A percentile compares a stretch with the other conserved stretches of the same genome.
Conservation (phyloP, 768 basidiomycete genomes). For the Butyriboletus loyo region DNA sequence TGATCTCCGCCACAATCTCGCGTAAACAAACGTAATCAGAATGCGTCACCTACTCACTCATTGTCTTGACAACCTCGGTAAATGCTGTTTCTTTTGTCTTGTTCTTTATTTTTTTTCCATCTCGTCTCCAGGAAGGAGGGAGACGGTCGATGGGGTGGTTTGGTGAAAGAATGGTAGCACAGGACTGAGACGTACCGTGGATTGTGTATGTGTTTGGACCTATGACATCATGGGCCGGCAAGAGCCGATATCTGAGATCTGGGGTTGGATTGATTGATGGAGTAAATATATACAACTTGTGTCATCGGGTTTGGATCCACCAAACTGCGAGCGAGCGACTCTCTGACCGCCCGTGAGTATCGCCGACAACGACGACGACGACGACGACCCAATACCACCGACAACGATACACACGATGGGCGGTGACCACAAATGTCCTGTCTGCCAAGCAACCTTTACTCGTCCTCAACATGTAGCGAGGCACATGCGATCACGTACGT, state of each 20-base stretch:
- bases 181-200: not conserved
- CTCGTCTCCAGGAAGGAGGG: not conserved
- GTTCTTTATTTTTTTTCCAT: not conserved
- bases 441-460: slow-evolving; percentile 85
- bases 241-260: slow-evolving; percentile 34
- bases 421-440: slow-evolving; percentile 83
- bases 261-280: slow-evolving; percentile 26
- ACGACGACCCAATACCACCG: not conserved
- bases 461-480: slow-evolving; percentile 87
- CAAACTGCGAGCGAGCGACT: slow-evolving; percentile 21
- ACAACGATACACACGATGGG: slow-evolving; percentile 45
- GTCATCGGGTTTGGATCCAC: slow-evolving; percentile 32
- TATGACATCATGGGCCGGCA: slow-evolving; percentile 33
- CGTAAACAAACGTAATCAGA: slow-evolving; percentile 37
- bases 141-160: not conserved
- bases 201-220: not conserved
- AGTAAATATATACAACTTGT: slow-evolving; percentile 39
- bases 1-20: slow-evolving; percentile 60
- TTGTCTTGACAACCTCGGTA: slow-evolving; percentile 33
- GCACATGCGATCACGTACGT: slow-evolving; percentile 89
- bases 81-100: not conserved
- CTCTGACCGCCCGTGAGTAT: slow-evolving; percentile 11
- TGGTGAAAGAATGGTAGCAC: not conserved
- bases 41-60: slow-evolving; percentile 26
- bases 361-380: slow-evolving; percentile 14